phyloP scores from a whole-genome alignment of 768 basidiomycete species.

The Lactifluus echinatus region DNA sequence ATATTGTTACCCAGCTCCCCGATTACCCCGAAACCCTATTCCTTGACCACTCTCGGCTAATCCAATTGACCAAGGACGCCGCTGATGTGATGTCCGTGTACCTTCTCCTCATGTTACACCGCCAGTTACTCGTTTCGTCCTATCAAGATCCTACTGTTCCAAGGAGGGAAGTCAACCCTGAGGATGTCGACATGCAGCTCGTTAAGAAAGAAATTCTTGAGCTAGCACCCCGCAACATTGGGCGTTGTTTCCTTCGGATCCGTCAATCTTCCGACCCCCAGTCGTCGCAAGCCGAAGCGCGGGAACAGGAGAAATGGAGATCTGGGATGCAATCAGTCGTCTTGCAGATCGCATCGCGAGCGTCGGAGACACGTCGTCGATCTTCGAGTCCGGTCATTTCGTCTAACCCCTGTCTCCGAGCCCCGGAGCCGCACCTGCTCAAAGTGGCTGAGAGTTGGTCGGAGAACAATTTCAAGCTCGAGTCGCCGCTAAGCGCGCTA shows the following conservation, averaged over 20 bases:
- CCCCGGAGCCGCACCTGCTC: constrained; percentile 37
- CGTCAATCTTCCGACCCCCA: constrained; percentile 10
- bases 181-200: constrained; percentile 44
- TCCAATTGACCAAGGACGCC: constrained; percentile 59
- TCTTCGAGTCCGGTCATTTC: background rate
- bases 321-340: constrained; percentile 34
- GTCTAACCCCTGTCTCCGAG: constrained; percentile 3
- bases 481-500: constrained; percentile 51
- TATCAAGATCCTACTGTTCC: constrained; percentile 26
- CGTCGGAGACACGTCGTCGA: constrained; percentile 36
- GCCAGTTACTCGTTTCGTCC: constrained; percentile 55
- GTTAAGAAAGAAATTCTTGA: constrained; percentile 73
- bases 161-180: constrained; percentile 33
- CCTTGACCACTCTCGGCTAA: constrained; percentile 66
- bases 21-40: constrained; percentile 71
- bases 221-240: constrained; percentile 52
- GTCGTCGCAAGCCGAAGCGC: constrained; percentile 22
- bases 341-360: constrained; percentile 68
- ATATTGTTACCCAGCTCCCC: constrained; percentile 29
- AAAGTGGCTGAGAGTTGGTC: constrained; percentile 64
- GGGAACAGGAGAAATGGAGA: constrained; percentile 44
- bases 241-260: constrained; percentile 41
- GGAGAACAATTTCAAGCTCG: constrained; percentile 52
- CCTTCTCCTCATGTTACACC: constrained; percentile 74
- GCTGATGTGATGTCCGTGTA: constrained; percentile 67